phyloP scores from a whole-genome alignment of 2,329 filamentous ascomycete species.

The Aspergillus eucalypticola region DNA sequence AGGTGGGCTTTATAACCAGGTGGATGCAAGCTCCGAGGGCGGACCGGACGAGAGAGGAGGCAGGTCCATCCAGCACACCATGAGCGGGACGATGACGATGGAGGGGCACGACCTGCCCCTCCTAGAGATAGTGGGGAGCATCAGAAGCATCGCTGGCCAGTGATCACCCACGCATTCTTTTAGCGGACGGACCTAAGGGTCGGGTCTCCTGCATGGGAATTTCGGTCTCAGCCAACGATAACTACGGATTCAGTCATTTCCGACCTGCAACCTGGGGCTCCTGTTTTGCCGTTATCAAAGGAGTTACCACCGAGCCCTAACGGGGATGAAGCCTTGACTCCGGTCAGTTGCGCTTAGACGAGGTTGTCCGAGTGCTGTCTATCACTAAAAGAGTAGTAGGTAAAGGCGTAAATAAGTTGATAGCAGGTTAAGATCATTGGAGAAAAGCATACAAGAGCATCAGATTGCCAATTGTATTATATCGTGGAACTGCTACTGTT shows the following conservation, averaged over 20 bases:
- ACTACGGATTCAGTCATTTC: neutral
- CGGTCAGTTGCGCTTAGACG: neutral
- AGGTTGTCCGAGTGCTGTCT: neutral
- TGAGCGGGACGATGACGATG: slow-evolving; percentile 23
- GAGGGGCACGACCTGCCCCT: slow-evolving; percentile 19
- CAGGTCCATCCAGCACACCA: slow-evolving; percentile 26
- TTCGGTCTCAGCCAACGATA: neutral
- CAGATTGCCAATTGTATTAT: neutral
- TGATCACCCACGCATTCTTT: neutral
- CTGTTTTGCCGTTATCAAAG: neutral
- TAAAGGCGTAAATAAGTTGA: neutral
- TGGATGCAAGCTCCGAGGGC: slow-evolving; percentile 3
- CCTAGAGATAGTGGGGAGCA: slow-evolving; percentile 9
- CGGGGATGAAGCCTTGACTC: neutral
- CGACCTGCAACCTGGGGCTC: neutral
- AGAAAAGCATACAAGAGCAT: neutral
- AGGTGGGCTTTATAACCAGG: slow-evolving; percentile 18
- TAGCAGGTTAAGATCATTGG: neutral
- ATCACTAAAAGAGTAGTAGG: neutral
- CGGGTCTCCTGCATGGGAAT: neutral
- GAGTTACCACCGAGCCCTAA: neutral
- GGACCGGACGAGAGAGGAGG: slow-evolving; percentile 13
- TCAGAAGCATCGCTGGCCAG: slow-evolving; percentile 11
- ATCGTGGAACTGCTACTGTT: neutral
- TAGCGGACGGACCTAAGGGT: neutral